Base-by-base conservation (phyloP, 176 grass and related monocot genomes). In the Aegilops sharonensis region DNA sequence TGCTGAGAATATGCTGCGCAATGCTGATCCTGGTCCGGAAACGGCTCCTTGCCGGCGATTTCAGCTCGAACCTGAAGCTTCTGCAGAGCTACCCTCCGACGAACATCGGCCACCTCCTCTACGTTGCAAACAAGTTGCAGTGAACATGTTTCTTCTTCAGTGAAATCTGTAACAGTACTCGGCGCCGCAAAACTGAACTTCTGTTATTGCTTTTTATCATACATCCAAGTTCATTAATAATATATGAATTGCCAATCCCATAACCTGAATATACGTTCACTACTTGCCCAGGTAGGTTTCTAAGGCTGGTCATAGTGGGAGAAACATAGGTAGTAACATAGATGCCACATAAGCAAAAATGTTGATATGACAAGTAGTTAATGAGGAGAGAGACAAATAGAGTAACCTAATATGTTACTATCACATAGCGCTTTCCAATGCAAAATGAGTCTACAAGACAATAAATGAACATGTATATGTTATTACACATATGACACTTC, bases 1-100 rank as follows among this genome's bases (percentile, higher is more conserved):
- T 98, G 88, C 93, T 98, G 35, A 90, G 95, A 98, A 91, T 94
- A 89, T 98, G 95, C 80, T 95, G 95, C 35, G 93, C 87, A 24
- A 98, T 98, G 93, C 77, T 95, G 91, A 98, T 98, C 80, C 93
- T 95, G 32, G 89, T 91, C 82, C 90, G 93, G 54, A 98, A 87
- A 81, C 91, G 91, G 37, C 89, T 98, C 18, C 66, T 95, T 83
- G 87, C 85, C 2, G 91, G 93, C 2, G 95, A 98, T 69, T 95
- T 95, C 88, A 90, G 89, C 13, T 85, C 91, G 64, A 93, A 86
- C 86, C 86, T 98, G 40, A 93, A 95, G 83, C 89, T 98, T 20
- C 87, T 95, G 54, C 95, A 95, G 93, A 94, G 89, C 81, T 98
- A 93, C 78, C 91, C 91, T 23, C 89, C 93, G 81, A 92, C 95